Base-by-base conservation (phyloP, 352 stramenopile genomes). In the Phytophthora parvispora region DNA sequence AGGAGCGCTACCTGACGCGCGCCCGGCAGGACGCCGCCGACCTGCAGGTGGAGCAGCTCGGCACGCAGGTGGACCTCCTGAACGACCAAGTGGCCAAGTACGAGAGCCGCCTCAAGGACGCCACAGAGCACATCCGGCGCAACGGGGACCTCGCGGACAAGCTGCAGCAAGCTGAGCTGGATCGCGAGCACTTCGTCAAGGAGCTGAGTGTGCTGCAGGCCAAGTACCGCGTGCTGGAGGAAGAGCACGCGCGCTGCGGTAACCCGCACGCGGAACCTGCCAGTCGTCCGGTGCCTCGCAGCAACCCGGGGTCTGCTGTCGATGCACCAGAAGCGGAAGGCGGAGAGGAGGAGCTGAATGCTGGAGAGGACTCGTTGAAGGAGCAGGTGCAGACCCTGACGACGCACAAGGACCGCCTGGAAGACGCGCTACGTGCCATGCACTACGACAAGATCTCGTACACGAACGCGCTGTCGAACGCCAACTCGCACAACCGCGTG, bases 391-490 rank as follows among this genome's bases (percentile, higher is more conserved):
- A 74, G n/a, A 79, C 69, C 6, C 54, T 94, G 53, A 75, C 75
- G 22, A 65, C 68, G 5, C 84, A 92, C 59, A 89, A 89, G 58
- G 74, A 87, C 31, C 72, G 83, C 13, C 82, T 96, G 24, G 89
- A 94, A 72, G 84, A 94, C 43, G 81, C 89, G 5, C 77, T 94
- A 34, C 85, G 85, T 4, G 81, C 81, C 1, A 90, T 81, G 34
- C 86, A 94, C 24, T 94, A 96, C 71, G 89, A 96, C 61, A 96
- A 94, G 45, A 81, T 93, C 1, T 91, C 86, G 55, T 96, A 92
- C 62, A 93, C 89, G 31, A 93, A 94, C 47, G 84, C 86, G 1
- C 53, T 96, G 6, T 83, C 84, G 13, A 93, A 94, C 27, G 84
- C 86, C 0, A 90, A 93, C 49, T 92, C 88, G 18, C 88, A 96